These are phyloP conservation scores for Oenanthe sinensis DNA, from an alignment of 129 eudicot genomes.

Conservation along the genomic window DNA sequence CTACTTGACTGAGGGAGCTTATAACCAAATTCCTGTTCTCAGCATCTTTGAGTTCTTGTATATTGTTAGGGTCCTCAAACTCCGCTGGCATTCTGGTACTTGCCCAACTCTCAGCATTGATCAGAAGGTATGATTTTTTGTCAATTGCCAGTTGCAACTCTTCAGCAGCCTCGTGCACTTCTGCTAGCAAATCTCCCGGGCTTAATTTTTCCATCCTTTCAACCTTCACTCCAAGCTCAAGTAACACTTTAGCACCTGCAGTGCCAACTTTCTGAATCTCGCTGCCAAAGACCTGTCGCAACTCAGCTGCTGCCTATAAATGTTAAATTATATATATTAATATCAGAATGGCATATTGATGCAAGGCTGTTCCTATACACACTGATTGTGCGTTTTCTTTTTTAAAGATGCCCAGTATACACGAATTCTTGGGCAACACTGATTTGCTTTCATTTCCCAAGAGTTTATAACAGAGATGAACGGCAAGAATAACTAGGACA, in stretches of 20 bases:
- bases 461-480: neutral
- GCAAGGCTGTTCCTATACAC: neutral
- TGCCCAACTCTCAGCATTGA: slow-evolving; percentile 58
- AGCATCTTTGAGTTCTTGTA: slow-evolving; percentile 48
- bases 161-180: slow-evolving; percentile 86
- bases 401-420: neutral
- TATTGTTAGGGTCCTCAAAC: slow-evolving; percentile 38
- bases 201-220: slow-evolving; percentile 68
- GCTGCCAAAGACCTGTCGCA: slow-evolving; percentile 40
- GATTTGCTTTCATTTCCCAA: neutral
- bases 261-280: slow-evolving; percentile 66
- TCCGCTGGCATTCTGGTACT: slow-evolving; percentile 39
- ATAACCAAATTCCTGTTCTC: slow-evolving; percentile 42
- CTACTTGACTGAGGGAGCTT: slow-evolving; percentile 55
- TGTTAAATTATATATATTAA: neutral
- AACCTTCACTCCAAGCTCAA: slow-evolving; percentile 57
- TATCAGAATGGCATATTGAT: neutral
- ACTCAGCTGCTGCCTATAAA: slow-evolving; percentile 64
- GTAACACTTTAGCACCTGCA: slow-evolving; percentile 71
- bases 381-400: too few species aligned
- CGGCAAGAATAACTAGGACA: neutral
- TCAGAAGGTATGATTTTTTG: slow-evolving; percentile 62
- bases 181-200: slow-evolving; percentile 41
- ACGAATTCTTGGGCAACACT: neutral
- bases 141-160: slow-evolving; percentile 63